Conservation (phyloP, 495 filamentous ascomycete species). For the Talaromyces wortmannii region DNA sequence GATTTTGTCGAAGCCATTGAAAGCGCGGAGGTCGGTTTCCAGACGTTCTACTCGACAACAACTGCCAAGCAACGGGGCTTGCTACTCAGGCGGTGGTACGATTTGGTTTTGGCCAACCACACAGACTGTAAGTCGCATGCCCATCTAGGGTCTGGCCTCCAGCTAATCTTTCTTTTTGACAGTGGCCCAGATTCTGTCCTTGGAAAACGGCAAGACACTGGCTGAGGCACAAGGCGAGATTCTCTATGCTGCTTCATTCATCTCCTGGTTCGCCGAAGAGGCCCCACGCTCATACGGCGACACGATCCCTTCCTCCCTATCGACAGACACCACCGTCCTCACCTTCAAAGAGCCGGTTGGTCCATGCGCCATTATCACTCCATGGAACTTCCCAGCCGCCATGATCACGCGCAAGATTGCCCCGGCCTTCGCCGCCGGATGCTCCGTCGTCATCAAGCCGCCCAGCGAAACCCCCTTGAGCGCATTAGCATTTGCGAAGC, state of each 20-base stretch:
- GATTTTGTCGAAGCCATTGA: no score
- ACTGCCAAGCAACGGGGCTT: constrained; percentile 2
- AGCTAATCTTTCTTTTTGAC: no score
- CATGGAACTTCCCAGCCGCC: constrained; percentile 84
- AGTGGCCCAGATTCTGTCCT: constrained; percentile 4
- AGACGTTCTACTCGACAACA: constrained; percentile 5
- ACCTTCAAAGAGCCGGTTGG: constrained; percentile 84
- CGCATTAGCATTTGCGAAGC: constrained; percentile 71
- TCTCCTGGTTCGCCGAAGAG: constrained; percentile 64
- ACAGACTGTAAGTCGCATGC: constrained; percentile 68
- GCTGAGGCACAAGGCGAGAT: constrained; percentile 56
- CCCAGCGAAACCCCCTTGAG: constrained; percentile 85
- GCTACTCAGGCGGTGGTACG: constrained; percentile 71
- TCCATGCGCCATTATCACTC: constrained; percentile 91
- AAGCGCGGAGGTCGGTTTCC: constrained; percentile 9
- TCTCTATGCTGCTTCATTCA: constrained; percentile 52
- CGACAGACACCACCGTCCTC: constrained; percentile 65
- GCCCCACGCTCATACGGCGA: constrained; percentile 52
- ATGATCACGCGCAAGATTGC: constrained; percentile 86
- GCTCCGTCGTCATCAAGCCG: constrained; percentile 80
- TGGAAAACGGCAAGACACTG: constrained; percentile 59
- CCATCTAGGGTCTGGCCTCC: not conserved
- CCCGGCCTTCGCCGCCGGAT: constrained; percentile 74
- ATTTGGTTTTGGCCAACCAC: constrained; percentile 69
- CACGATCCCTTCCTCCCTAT: constrained; percentile 60